Percentiles rank a stretch among this genome's conserved stretches.
Evolutionary conservation across 768 basidiomycete species (phyloP).

Genomic region (Panus rudis): DNA sequence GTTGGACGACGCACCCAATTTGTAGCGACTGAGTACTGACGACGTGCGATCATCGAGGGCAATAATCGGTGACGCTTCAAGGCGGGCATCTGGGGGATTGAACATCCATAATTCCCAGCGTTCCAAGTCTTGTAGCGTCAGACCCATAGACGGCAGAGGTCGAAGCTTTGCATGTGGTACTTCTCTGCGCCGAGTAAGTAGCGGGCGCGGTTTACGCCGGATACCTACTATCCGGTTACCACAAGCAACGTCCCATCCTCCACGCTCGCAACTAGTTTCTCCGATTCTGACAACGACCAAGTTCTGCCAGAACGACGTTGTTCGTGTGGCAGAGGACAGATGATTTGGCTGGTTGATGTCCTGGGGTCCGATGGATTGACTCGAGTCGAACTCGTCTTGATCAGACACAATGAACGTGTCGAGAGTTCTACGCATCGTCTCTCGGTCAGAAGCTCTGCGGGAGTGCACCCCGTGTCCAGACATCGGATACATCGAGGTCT

Average conservation of each 20-base stretch:
- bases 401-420: constrained; percentile 16
- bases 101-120: constrained; percentile 83
- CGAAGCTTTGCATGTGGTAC: constrained; percentile 7
- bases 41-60: constrained; percentile 28
- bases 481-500: constrained; percentile 58
- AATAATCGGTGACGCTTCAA: constrained; percentile 47
- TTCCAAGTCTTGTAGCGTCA: constrained; percentile 61
- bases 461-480: constrained; percentile 77
- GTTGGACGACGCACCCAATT: background rate
- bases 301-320: constrained; percentile 51
- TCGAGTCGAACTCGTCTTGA: constrained; percentile 21
- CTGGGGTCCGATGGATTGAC: constrained; percentile 26
- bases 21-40: background rate
- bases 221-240: constrained; percentile 56
- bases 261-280: constrained; percentile 63
- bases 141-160: constrained; percentile 28
- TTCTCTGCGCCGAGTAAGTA: no score
- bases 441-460: constrained; percentile 64
- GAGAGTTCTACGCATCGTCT: constrained; percentile 12
- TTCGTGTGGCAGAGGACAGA: constrained; percentile 14
- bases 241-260: constrained; percentile 64
- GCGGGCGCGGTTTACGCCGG: constrained; percentile 56
- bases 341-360: constrained; percentile 28
- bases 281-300: constrained; percentile 46
- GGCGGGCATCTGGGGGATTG: constrained; percentile 42